Conservation (phyloP, 2,329 filamentous ascomycete species). For the Calonectria leucothoes region DNA sequence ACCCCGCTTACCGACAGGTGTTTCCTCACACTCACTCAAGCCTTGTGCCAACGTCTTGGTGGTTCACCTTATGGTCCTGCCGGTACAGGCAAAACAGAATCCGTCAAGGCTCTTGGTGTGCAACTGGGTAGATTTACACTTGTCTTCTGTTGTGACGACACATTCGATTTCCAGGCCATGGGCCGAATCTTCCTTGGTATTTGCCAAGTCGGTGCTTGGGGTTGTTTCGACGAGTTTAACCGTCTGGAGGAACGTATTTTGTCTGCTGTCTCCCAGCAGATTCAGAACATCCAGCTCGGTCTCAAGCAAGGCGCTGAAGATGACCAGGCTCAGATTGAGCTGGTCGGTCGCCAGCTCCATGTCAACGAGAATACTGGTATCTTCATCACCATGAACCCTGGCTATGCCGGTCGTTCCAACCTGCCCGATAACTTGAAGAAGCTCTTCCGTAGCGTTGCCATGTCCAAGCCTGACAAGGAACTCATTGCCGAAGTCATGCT, state of each 20-base stretch:
- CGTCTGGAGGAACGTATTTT: conserved; percentile 97
- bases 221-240: conserved; percentile 99
- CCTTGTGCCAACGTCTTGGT: conserved; percentile 92
- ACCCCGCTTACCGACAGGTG: conserved; percentile 98
- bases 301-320: conserved; percentile 87
- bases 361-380: conserved; percentile 96
- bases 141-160: conserved; percentile 99
- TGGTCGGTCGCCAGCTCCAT: conserved; percentile 88
- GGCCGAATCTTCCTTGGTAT: conserved; percentile 99
- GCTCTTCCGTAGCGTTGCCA: conserved; percentile 97
- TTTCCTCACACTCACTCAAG: conserved; percentile 97
- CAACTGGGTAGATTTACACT: conserved; percentile 97
- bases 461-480: conserved; percentile 99
- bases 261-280: conserved; percentile 98
- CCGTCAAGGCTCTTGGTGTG: conserved; percentile 96
- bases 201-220: conserved; percentile 98
- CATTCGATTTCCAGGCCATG: conserved; percentile 99
- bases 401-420: conserved; percentile 97
- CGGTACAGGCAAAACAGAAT: conserved; percentile 98
- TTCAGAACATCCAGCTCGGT: conserved; percentile 98
- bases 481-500: conserved; percentile 99
- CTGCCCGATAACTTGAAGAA: conserved; percentile 99
- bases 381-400: conserved; percentile 99
- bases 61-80: conserved; percentile 97
- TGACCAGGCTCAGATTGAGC: conserved; percentile 88